phyloP scores from a whole-genome alignment of 164 flowering plant genomes.

The Santalum album region DNA sequence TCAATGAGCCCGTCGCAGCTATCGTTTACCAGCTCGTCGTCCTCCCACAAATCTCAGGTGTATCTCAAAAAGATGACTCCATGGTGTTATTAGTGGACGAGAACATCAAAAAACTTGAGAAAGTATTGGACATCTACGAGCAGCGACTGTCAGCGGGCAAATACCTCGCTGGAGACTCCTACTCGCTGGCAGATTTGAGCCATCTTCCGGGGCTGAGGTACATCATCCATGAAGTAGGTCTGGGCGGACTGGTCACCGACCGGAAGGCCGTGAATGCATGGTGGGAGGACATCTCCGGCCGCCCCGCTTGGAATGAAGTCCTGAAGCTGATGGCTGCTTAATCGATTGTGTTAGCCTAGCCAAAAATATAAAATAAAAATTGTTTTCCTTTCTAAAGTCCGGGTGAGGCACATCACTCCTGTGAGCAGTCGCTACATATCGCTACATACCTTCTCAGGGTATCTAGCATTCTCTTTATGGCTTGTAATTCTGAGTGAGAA shows the following conservation, averaged over 20 bases:
- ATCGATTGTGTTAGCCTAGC: too few species aligned
- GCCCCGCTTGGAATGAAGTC: conserved; percentile 67
- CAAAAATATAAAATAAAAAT: too few species aligned
- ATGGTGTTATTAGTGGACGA: conserved; percentile 20
- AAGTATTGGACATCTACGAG: conserved; percentile 61
- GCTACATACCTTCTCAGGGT: too few species aligned
- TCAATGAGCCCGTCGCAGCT: conserved; percentile 35
- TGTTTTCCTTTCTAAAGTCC: too few species aligned
- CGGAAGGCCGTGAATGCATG: conserved; percentile 50
- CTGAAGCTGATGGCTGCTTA: too few species aligned
- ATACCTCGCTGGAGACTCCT: conserved; percentile 51
- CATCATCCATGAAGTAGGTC: conserved; percentile 28
- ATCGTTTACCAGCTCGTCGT: conserved; percentile 41
- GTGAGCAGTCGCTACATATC: too few species aligned
- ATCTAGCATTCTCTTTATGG: too few species aligned
- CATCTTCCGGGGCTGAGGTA: conserved; percentile 45
- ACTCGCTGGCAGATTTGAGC: conserved; percentile 53
- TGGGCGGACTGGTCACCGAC: conserved; percentile 34
- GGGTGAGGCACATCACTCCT: too few species aligned
- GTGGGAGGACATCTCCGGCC: conserved; percentile 61
- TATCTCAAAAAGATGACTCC: conserved; percentile 35
- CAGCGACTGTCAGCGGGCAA: conserved; percentile 31
- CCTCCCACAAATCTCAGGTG: conserved; percentile 42
- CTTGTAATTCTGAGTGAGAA: too few species aligned
- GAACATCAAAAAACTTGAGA: conserved; percentile 40